Conservation (phyloP, 495 filamentous ascomycete species). For the Trichoderma reesei region DNA sequence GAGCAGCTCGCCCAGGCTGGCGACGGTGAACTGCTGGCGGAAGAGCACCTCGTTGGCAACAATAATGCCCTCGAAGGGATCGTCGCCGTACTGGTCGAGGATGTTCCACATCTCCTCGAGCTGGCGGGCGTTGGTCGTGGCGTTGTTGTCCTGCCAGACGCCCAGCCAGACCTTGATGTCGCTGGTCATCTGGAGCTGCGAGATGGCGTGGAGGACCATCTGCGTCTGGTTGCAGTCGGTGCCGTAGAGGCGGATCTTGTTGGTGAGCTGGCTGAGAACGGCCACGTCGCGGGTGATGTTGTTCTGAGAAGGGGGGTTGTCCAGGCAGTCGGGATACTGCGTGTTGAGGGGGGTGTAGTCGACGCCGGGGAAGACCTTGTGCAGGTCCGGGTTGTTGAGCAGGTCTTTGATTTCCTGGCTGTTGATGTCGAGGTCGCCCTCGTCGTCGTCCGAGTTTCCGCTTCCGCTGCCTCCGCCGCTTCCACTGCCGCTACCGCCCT, state of each 20-base stretch:
- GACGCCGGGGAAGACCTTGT: conserved; percentile 94
- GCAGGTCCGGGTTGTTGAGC: conserved; percentile 68
- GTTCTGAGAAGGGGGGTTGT: conserved; percentile 74
- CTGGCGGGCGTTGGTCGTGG: conserved; percentile 74
- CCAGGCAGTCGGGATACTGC: conserved; percentile 79
- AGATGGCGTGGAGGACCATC: conserved; percentile 80
- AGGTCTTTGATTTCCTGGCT: conserved; percentile 72
- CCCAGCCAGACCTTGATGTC: conserved; percentile 87
- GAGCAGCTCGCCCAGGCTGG: conserved; percentile 55
- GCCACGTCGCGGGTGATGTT: conserved; percentile 90
- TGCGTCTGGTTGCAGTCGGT: conserved; percentile 98
- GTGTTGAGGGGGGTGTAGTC: conserved; percentile 91
- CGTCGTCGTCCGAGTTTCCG: conserved; percentile 28
- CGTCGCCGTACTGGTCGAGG: conserved; percentile 54
- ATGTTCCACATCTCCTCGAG: conserved; percentile 72
- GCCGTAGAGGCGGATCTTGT: conserved; percentile 82
- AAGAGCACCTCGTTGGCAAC: conserved; percentile 93
- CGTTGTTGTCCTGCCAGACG: conserved; percentile 84
- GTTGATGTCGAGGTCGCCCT: conserved; percentile 62
- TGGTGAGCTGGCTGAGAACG: conserved; percentile 83
- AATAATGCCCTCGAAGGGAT: conserved; percentile 73
- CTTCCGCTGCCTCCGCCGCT: conserved; percentile 19
- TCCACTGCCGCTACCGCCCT: conserved; percentile 12
- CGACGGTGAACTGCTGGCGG: conserved; percentile 59
- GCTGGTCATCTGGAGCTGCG: conserved; percentile 57